Base-by-base conservation (phyloP, 257 asterid species). In the Gentiana dahurica region DNA sequence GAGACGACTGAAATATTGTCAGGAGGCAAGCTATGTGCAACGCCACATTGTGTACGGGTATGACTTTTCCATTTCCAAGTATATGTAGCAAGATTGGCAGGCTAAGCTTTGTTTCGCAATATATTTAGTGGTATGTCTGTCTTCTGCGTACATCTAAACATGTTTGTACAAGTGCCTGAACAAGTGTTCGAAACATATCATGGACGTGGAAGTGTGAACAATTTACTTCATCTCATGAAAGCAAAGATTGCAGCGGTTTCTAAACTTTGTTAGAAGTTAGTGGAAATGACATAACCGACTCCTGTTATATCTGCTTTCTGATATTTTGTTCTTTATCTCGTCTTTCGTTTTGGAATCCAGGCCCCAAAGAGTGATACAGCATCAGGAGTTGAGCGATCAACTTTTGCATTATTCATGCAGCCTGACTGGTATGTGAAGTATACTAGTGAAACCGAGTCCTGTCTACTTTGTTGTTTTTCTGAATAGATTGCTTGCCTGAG, bases 1-100 rank as follows among this genome's bases (percentile, higher is more conserved):
- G 95, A 89, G 75, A 89, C 92, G 43, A 89, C 97, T 12, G 95
- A 89, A 82, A 80, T 89, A 68, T 58, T 89, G 67, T 89, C 97
- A 57, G 63, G 87, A 67, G 95, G 97, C 48, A 82, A 50, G 77
- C 87, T 89, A 47, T 89, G 97, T 48, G 95, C 97, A 15, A 89
- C 97, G 49, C 97, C 97, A 34, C 97, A 89, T 70, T 89, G 95
- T 36, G 97, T 89, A 55, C 84, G 62, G 89, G 97, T 88, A 85
- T 10, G 24, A 24, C 57, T 55, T 59, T 49, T 55, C 53, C 57
- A 44, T 4, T 57, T 56, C 62, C 12, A 24, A 24, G 43, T 60
- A 50, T 65, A 44, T 60, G 8, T 41, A 54, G 10, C 36, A 43
- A 34, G 15, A 10, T 36, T 43, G 60, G 34, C 12, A 1, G 53